Evolutionary conservation across 2,329 filamentous ascomycete species (phyloP).

Genomic region (Pseudogymnoascus sp.): DNA sequence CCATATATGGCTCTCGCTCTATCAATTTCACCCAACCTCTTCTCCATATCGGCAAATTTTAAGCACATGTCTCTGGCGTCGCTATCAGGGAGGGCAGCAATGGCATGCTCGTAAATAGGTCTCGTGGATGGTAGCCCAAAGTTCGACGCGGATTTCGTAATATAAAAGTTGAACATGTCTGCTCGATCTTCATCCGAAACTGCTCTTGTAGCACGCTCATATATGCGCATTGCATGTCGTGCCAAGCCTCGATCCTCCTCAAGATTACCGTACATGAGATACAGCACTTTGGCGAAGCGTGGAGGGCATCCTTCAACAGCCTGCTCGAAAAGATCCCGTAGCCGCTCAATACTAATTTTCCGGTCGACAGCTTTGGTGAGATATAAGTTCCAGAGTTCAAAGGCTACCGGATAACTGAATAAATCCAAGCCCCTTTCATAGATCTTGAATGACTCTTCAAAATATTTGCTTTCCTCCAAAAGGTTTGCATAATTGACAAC

Average conservation of each 20-base stretch:
- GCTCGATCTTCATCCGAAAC: slow-evolving; percentile 90
- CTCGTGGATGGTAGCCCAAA: slow-evolving; percentile 92
- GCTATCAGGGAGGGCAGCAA: slow-evolving; percentile 81
- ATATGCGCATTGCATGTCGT: slow-evolving; percentile 96
- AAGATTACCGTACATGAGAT: slow-evolving; percentile 95
- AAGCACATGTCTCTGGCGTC: slow-evolving; percentile 98
- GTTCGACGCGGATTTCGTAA: slow-evolving; percentile 96
- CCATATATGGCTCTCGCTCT: slow-evolving; percentile 91
- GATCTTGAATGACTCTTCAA: slow-evolving; percentile 94
- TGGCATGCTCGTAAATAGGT: slow-evolving; percentile 92
- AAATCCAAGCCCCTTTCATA: slow-evolving; percentile 94
- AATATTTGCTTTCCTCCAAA: slow-evolving; percentile 88
- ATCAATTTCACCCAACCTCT: slow-evolving; percentile 85
- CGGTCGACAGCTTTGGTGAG: slow-evolving; percentile 94
- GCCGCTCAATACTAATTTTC: slow-evolving; percentile 86
- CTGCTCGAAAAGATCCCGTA: slow-evolving; percentile 94
- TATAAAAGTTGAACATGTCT: slow-evolving; percentile 99
- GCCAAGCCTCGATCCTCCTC: slow-evolving; percentile 94
- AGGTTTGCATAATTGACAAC: slow-evolving; percentile 98
- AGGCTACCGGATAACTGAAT: slow-evolving; percentile 97
- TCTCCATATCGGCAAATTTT: slow-evolving; percentile 97
- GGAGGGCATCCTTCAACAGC: slow-evolving; percentile 90
- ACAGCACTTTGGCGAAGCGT: slow-evolving; percentile 91
- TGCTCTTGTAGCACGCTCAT: slow-evolving; percentile 89
- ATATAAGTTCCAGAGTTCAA: slow-evolving; percentile 97